Evolutionary conservation across 768 basidiomycete species (phyloP).

Genomic region (Lactarius akahatsu): DNA sequence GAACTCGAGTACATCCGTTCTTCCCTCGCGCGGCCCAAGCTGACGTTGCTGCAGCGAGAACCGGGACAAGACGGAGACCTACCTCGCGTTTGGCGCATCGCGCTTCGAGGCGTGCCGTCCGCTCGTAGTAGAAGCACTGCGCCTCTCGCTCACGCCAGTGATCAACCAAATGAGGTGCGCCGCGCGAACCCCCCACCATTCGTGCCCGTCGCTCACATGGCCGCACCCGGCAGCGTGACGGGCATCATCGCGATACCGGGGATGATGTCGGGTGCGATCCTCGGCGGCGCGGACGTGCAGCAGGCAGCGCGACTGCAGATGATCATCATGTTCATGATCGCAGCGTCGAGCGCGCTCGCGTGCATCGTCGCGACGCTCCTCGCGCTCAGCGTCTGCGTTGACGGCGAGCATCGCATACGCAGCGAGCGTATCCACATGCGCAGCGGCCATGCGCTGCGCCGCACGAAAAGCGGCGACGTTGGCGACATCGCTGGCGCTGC

Average conservation of each 20-base stretch:
- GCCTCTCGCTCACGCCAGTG: constrained; percentile 73
- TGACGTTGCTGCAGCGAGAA: constrained; percentile 56
- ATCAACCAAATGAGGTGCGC: constrained; percentile 83
- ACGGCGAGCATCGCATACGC: constrained; percentile 63
- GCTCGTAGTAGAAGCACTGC: constrained; percentile 74
- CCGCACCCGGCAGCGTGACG: constrained; percentile 49
- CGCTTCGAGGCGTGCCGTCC: constrained; percentile 82
- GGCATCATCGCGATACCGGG: constrained; percentile 81
- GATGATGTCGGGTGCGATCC: constrained; percentile 91
- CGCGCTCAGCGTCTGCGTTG: constrained; percentile 62
- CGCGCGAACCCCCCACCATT: background rate
- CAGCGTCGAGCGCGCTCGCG: constrained; percentile 70
- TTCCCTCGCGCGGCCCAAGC: background rate
- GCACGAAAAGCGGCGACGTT: background rate
- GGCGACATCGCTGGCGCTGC: background rate
- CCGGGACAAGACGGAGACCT: constrained; percentile 80
- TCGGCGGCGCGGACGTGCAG: constrained; percentile 80
- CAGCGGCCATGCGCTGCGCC: constrained; percentile 23
- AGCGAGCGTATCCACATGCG: constrained; percentile 54
- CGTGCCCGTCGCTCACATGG: background rate
- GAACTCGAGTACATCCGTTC: constrained; percentile 62
- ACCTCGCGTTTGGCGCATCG: constrained; percentile 83
- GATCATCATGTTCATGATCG: constrained; percentile 95
- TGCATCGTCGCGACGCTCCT: constrained; percentile 63
- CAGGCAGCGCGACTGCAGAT: constrained; percentile 87